These are phyloP conservation scores for Angomonas deanei DNA, from an alignment of 208 protist species.

Conservation along the genomic window DNA sequence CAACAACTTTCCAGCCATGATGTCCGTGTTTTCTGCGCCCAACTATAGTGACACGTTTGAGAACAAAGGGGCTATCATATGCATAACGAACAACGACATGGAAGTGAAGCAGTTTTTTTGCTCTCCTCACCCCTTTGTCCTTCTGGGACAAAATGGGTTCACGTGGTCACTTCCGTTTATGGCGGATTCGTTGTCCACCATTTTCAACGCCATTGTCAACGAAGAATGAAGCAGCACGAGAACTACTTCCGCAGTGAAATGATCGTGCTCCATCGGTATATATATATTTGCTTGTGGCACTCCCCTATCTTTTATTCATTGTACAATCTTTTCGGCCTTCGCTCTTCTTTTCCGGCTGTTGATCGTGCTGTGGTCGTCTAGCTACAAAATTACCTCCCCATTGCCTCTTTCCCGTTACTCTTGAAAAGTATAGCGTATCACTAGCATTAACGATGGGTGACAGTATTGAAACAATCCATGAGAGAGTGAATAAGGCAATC, in stretches of 20 bases:
- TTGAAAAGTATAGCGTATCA: background rate
- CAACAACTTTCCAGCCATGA: slow-evolving; percentile 94
- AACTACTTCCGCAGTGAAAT: background rate
- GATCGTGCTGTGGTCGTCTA: no score
- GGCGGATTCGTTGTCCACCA: slow-evolving; percentile 31
- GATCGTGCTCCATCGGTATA: no score
- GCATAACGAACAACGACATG: slow-evolving; percentile 73
- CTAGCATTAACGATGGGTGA: background rate
- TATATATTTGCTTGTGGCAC: background rate
- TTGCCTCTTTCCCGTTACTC: background rate
- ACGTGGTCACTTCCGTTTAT: slow-evolving; percentile 77
- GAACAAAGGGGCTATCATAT: slow-evolving; percentile 95
- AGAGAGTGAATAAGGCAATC: slow-evolving; percentile 25
- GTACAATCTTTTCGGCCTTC: no score
- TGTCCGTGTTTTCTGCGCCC: slow-evolving; percentile 97
- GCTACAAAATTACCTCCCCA: background rate
- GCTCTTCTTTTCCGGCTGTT: no score
- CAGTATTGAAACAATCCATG: slow-evolving; percentile 9
- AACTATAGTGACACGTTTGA: slow-evolving; percentile 97
- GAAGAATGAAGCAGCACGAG: background rate
- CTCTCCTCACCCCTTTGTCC: slow-evolving; percentile 67
- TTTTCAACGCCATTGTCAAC: slow-evolving; percentile 10
- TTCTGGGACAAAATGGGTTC: slow-evolving; percentile 59
- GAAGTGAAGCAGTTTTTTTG: slow-evolving; percentile 87
- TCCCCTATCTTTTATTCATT: background rate